Percentiles rank a stretch among this genome's conserved stretches.
Evolutionary conservation across 306 rosid species (phyloP).

Genomic region (Medicago ruthenica): DNA sequence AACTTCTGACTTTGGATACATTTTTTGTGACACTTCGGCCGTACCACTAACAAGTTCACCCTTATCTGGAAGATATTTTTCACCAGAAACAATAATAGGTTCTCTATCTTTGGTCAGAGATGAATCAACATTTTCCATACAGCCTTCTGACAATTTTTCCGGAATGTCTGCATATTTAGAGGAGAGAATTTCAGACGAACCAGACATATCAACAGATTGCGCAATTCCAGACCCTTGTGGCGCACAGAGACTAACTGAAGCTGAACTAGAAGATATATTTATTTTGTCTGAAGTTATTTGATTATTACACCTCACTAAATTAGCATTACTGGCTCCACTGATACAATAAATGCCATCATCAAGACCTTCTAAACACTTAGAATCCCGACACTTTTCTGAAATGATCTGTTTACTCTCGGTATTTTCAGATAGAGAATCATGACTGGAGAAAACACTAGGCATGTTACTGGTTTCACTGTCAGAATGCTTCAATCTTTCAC

Average conservation of each 20-base stretch:
- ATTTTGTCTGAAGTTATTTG: slow-evolving; percentile 51
- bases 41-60: slow-evolving; percentile 36
- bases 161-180: slow-evolving; percentile 52
- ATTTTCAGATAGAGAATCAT: slow-evolving; percentile 75
- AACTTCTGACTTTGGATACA: slow-evolving; percentile 52
- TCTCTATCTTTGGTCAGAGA: slow-evolving; percentile 44
- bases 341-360: slow-evolving; percentile 66
- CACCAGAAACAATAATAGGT: slow-evolving; percentile 45
- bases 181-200: slow-evolving; percentile 49
- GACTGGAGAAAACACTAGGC: slow-evolving; percentile 52
- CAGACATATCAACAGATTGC: slow-evolving; percentile 48
- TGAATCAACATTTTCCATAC: slow-evolving; percentile 33
- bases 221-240: slow-evolving; percentile 56
- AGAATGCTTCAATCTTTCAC: slow-evolving; percentile 56
- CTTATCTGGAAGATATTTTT: slow-evolving; percentile 45
- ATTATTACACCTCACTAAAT: slow-evolving; percentile 47
- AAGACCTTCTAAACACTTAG: slow-evolving; percentile 60
- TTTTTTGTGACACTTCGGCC: slow-evolving; percentile 44
- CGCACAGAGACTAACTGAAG: slow-evolving; percentile 60
- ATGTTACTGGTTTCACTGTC: slow-evolving; percentile 66
- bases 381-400: slow-evolving; percentile 47
- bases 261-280: slow-evolving; percentile 51
- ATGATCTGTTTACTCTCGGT: slow-evolving; percentile 58
- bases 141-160: slow-evolving; percentile 40
- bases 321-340: slow-evolving; percentile 62